Evolutionary conservation across 495 filamentous ascomycete genomes (phyloP).

Genomic region (Gamarada debralockiae): DNA sequence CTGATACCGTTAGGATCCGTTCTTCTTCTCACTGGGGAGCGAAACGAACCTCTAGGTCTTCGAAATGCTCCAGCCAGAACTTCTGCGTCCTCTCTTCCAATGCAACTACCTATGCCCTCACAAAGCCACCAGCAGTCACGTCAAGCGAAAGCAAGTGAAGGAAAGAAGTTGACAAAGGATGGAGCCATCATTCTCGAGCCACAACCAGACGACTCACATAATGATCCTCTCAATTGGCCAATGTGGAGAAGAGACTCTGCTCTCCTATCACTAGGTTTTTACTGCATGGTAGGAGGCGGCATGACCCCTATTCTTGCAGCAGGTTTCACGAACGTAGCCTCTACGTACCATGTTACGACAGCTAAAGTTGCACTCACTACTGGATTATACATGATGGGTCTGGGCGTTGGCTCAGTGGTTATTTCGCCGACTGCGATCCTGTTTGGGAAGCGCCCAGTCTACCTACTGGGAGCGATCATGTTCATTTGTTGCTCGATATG

Average conservation of each 20-base stretch:
- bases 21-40: constrained; percentile 67
- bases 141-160: constrained; percentile 31
- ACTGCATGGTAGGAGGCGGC: constrained; percentile 88
- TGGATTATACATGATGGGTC: constrained; percentile 91
- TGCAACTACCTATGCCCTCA: constrained; percentile 10
- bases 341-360: constrained; percentile 64
- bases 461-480: constrained; percentile 70
- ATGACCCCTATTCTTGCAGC: constrained; percentile 91
- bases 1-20: constrained; percentile 60
- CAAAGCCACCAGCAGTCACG: constrained; percentile 17
- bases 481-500: constrained; percentile 78
- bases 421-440: constrained; percentile 89
- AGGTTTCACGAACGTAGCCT: constrained; percentile 79
- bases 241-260: constrained; percentile 77
- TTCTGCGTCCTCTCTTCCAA: constrained; percentile 67
- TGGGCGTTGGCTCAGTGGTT: constrained; percentile 80
- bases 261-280: constrained; percentile 80
- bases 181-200: constrained; percentile 87
- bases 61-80: constrained; percentile 70
- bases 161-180: constrained; percentile 73
- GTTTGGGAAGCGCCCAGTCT: constrained; percentile 88
- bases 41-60: constrained; percentile 80
- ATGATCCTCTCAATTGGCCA: constrained; percentile 95
- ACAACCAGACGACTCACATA: constrained; percentile 84
- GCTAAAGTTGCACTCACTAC: constrained; percentile 83